Evolutionary conservation across 202 grass and related monocot genomes (phyloP), one percentile per base, ranked within the genome.

Genomic region (Setaria viridis): DNA sequence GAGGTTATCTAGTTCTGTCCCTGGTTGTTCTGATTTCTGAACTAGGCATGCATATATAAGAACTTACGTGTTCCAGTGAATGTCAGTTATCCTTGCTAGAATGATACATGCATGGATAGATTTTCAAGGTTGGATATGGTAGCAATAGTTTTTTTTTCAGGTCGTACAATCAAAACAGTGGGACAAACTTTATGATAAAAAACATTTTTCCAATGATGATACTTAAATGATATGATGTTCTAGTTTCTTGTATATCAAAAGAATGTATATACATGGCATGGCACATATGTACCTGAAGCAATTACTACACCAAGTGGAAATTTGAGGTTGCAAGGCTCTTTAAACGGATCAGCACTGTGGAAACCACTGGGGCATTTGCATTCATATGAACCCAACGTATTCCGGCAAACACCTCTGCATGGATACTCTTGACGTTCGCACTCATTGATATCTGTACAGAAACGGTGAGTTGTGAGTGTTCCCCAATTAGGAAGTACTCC

Each of bases 381-480:
- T 54, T 80, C 57, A 2, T 86, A 80, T 9, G 20, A 86, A 73
- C 84, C 84, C 12, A 8, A 25, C 17, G 11, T 80, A 39, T 86
- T 80, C 14, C 4, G 34, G 67, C 76, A 80, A 37, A 32, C n/a
- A 4, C 84, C 84, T 25, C 35, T 5, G 34, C 84, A 85, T 50
- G 75, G 43, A 19, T 80, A 72, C 0, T 21, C 8, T 2, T 0
- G 20, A 41, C 14, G 56, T 41, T 80, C 42, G 32, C 84, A 86
- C n/a, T 86, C 84, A 9, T 86, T 29, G 15, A 86, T 62, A 72
- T 86, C 76, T 77, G 46, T 45, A 39, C 29, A 70, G 17, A 70
- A 70, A 45, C 9, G 39, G 2, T 21, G 10, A 43, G 19, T 6
- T 20, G 0, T 68, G 37, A 68, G 0, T 45, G 67, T 6, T 35